Conservation (phyloP, 192 early-diverging fungal species). For the Coemansia sp. region DNA sequence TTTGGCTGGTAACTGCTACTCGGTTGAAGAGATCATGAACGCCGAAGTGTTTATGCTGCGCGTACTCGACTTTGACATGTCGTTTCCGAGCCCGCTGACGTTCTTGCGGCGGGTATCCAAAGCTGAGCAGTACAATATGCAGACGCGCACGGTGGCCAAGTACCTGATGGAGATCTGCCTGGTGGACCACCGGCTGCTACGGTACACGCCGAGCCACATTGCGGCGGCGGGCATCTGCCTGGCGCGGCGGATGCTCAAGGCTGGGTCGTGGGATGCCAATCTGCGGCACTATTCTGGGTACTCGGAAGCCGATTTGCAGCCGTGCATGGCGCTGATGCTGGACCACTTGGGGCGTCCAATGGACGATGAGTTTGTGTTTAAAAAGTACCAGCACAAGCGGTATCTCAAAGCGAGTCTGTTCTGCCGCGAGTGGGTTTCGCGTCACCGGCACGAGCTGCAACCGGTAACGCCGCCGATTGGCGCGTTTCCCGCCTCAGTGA, state of each 20-base stretch:
- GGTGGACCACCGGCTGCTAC: constrained; percentile 80
- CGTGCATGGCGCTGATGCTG: constrained; percentile 67
- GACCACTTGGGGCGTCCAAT: constrained; percentile 61
- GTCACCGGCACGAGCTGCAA: constrained; percentile 34
- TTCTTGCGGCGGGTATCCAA: constrained; percentile 89
- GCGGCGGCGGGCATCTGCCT: constrained; percentile 81
- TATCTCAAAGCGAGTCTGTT: constrained; percentile 82
- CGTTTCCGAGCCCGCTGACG: constrained; percentile 88
- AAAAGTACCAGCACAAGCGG: constrained; percentile 80
- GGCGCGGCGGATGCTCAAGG: constrained; percentile 76
- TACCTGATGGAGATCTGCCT: constrained; percentile 95
- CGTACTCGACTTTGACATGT: constrained; percentile 82
- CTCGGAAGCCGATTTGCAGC: constrained; percentile 65
- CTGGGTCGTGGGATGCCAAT: constrained; percentile 74
- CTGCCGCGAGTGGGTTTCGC: constrained; percentile 77
- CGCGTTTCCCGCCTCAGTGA: constrained; percentile 8
- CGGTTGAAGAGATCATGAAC: constrained; percentile 80
- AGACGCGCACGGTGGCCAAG: constrained; percentile 90
- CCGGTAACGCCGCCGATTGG: constrained; percentile 29
- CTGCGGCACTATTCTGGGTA: constrained; percentile 81
- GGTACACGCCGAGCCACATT: constrained; percentile 66
- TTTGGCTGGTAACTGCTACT: constrained; percentile 78
- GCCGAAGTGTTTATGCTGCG: constrained; percentile 92
- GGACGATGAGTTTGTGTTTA: constrained; percentile 69
- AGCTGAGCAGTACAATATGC: constrained; percentile 85